Percentiles rank a stretch among this genome's conserved stretches.
Evolutionary conservation across 345 rosid species (phyloP).

Genomic region (Erucastrum elatum): DNA sequence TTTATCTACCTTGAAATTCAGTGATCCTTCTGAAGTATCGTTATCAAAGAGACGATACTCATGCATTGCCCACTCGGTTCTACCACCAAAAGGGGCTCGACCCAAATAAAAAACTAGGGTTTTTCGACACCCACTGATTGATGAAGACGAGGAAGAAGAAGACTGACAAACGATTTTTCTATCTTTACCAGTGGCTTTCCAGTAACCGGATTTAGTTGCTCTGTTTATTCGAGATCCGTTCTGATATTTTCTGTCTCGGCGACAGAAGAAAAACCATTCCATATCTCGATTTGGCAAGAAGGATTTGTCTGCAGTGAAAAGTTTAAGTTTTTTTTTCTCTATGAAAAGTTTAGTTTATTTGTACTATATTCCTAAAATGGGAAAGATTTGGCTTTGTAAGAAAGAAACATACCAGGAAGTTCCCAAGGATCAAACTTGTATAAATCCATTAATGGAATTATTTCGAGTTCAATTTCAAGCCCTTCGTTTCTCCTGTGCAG

Average conservation of each 20-base stretch:
- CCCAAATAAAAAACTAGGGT: constrained; percentile 81
- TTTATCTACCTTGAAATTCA: constrained; percentile 51
- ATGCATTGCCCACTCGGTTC: constrained; percentile 83
- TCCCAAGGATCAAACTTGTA: constrained; percentile 98
- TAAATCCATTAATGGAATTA: constrained; percentile 74
- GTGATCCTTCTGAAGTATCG: constrained; percentile 50
- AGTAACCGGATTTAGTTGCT: constrained; percentile 66
- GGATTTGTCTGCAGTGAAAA: constrained; percentile 62
- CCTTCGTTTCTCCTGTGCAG: constrained; percentile 66
- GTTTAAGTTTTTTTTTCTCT: no score
- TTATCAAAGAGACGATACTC: constrained; percentile 75
- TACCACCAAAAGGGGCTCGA: constrained; percentile 76
- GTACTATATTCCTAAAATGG: not conserved
- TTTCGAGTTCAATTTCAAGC: constrained; percentile 80
- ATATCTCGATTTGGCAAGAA: constrained; percentile 72
- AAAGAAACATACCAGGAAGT: constrained; percentile 62
- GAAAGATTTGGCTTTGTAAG: not conserved
- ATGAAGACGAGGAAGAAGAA: constrained; percentile 41
- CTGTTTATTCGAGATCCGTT: constrained; percentile 80
- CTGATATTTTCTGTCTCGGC: constrained; percentile 78
- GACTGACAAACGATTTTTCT: constrained; percentile 58
- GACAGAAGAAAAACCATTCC: constrained; percentile 97
- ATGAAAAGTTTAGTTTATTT: not conserved
- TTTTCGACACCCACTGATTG: constrained; percentile 59
- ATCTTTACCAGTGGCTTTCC: constrained; percentile 56